Conservation (phyloP, 2,329 filamentous ascomycete genomes). For the Calonectria crousiana region DNA sequence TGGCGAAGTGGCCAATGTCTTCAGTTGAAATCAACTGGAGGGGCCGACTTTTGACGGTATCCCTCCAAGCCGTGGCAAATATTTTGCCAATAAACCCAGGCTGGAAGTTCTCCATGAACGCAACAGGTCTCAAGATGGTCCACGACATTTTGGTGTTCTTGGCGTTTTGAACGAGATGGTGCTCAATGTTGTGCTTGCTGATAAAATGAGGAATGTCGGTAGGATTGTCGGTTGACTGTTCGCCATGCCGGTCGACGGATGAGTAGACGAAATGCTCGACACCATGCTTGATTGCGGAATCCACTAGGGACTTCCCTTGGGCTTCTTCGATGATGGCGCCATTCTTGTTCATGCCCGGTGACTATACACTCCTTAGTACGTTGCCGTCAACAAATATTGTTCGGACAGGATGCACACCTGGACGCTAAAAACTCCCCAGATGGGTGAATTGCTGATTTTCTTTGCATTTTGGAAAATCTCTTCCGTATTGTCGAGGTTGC, state of each 20-base stretch:
- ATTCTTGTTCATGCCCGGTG: slow-evolving; percentile 26
- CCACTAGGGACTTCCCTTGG: slow-evolving; percentile 69
- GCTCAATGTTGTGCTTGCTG: slow-evolving; percentile 70
- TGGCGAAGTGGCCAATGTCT: slow-evolving; percentile 56
- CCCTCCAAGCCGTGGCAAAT: slow-evolving; percentile 48
- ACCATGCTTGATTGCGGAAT: slow-evolving; percentile 64
- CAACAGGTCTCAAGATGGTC: slow-evolving; percentile 54
- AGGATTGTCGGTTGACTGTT: slow-evolving; percentile 60
- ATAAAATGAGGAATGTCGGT: slow-evolving; percentile 72
- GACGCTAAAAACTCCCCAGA: slow-evolving; percentile 73
- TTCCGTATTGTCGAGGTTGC: slow-evolving; percentile 65
- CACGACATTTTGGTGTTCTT: slow-evolving; percentile 46
- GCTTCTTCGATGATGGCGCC: slow-evolving; percentile 31
- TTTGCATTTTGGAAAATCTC: slow-evolving; percentile 62
- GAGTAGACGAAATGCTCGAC: slow-evolving; percentile 72
- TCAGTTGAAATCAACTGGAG: slow-evolving; percentile 35
- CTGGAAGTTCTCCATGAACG: slow-evolving; percentile 56
- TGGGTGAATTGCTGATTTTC: slow-evolving; percentile 38
- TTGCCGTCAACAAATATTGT: not conserved
- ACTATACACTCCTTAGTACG: slow-evolving; percentile 1
- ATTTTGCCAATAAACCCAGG: slow-evolving; percentile 46
- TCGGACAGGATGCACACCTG: slow-evolving; percentile 55
- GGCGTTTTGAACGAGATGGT: slow-evolving; percentile 64
- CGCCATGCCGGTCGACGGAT: slow-evolving; percentile 71
- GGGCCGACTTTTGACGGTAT: slow-evolving; percentile 44